phyloP scores from a whole-genome alignment of 2,329 filamentous ascomycete species.

The Venturiaceae sp. region DNA sequence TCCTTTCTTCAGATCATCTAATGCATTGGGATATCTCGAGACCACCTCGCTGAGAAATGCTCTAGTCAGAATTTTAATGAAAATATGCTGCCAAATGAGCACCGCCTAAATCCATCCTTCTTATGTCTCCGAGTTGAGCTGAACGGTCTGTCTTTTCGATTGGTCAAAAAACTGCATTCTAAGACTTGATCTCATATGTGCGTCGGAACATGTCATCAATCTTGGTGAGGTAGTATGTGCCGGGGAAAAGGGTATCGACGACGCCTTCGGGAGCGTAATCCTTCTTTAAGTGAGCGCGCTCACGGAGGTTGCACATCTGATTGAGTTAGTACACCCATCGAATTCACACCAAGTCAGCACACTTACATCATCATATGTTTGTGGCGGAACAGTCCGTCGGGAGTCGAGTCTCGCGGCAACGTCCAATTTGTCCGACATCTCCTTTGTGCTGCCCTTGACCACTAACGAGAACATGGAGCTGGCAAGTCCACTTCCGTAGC shows the following conservation, averaged over 20 bases:
- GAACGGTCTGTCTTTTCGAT: not conserved
- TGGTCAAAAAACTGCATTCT: no score
- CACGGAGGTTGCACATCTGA: constrained; percentile 42
- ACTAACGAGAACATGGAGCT: constrained; percentile 41
- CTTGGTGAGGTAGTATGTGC: constrained; percentile 41
- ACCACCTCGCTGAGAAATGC: not conserved
- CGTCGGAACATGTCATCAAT: constrained; percentile 43
- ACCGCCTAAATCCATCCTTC: not conserved
- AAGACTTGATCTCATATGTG: constrained; percentile 39
- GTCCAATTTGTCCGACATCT: constrained; percentile 37
- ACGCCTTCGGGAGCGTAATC: constrained; percentile 35
- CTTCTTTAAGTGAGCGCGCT: constrained; percentile 41
- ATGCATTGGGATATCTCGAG: not conserved
- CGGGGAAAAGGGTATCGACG: constrained; percentile 32
- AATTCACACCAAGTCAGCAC: not conserved
- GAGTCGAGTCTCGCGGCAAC: constrained; percentile 35
- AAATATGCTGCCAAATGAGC: not conserved
- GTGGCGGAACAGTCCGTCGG: constrained; percentile 34
- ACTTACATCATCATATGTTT: constrained; percentile 38
- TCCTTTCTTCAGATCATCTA: no score
- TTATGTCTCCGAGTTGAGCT: not conserved
- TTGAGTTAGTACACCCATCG: not conserved
- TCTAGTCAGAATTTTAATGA: not conserved
- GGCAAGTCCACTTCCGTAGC: constrained; percentile 42
- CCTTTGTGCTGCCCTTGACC: constrained; percentile 34